Evolutionary conservation across 257 asterid genomes (phyloP), one percentile per base, ranked within the genome.

Genomic region (Salvia miltiorrhiza): DNA sequence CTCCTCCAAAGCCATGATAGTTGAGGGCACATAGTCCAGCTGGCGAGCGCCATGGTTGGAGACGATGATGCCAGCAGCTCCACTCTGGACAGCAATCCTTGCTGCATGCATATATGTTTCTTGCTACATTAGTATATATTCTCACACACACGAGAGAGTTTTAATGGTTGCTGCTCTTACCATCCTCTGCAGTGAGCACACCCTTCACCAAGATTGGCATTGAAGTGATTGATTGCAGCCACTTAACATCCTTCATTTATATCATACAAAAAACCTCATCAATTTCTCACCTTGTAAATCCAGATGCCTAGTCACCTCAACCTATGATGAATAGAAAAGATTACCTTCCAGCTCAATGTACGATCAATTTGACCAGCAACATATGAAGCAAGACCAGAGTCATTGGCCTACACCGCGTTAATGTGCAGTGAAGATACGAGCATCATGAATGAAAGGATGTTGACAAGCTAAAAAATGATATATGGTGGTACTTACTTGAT

Each of bases 1-100:
- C 98, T 90, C 97, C 79, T 93, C 97, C 20, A 93, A 85, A 69
- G 95, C 98, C 76, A 60, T 44, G 76, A 93, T 90, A 56, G 98
- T 93, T 33, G 98, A 73, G 37, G 97, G 95, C 63, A 90, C 98
- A 40, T 90, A 93, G 72, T 93, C 98, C 43, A 93, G 97, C 78
- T 93, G 98, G 50, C 98, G 95, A 78, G 98, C 98, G 10, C 98
- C 98, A 12, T 93, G 98, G 65, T 93, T 93, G 70, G 97, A 93
- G 9, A 90, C 97, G 54, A 93, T 93, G 69, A 90, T 90, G 30
- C 96, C 98, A 47, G 95, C 93, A 40, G 92, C 98, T 70, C 98
- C 97, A 72, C 26, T 81, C 91, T 93, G 96, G 78, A 93, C 63
- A 35, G 98, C 85, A 21, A 93, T 66, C 76, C 96, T 84, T 48